phyloP scores from a whole-genome alignment of 2,329 filamentous ascomycete genomes.

The Didymella arachidicola region DNA sequence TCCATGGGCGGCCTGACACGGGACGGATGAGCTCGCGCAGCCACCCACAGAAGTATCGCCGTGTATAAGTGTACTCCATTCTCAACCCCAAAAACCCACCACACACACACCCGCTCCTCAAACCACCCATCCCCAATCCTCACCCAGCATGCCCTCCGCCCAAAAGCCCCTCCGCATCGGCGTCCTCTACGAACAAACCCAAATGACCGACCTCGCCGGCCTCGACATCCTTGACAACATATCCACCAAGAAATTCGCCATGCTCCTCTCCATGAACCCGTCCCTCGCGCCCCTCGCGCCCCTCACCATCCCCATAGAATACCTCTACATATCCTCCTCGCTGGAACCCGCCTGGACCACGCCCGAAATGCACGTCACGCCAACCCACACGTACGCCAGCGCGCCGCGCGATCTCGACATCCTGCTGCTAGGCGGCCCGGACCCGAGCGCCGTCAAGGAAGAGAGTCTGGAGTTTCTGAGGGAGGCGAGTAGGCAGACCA shows the following conservation, averaged over 20 bases:
- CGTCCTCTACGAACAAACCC: constrained; percentile 51
- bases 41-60: no score
- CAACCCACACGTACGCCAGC: constrained; percentile 52
- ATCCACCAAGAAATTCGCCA: constrained; percentile 35
- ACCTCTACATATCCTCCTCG: constrained; percentile 51
- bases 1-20: no score
- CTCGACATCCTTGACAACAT: constrained; percentile 54
- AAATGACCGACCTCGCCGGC: constrained; percentile 53
- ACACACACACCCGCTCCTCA: no score
- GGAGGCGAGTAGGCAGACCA: constrained; percentile 49
- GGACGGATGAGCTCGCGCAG: no score
- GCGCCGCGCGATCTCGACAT: constrained; percentile 55
- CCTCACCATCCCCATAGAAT: constrained; percentile 46
- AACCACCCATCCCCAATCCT: background rate
- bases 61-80: no score
- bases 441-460: constrained; percentile 40
- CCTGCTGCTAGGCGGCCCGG: constrained; percentile 51
- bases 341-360: constrained; percentile 45
- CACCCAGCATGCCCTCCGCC: background rate
- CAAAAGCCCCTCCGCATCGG: constrained; percentile 49
- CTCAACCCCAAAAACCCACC: no score
- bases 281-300: constrained; percentile 2
- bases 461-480: constrained; percentile 48
- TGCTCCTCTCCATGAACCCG: constrained; percentile 25
- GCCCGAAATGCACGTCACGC: constrained; percentile 44